phyloP scores from a whole-genome alignment of 768 basidiomycete species.

The Suillus lakei region DNA sequence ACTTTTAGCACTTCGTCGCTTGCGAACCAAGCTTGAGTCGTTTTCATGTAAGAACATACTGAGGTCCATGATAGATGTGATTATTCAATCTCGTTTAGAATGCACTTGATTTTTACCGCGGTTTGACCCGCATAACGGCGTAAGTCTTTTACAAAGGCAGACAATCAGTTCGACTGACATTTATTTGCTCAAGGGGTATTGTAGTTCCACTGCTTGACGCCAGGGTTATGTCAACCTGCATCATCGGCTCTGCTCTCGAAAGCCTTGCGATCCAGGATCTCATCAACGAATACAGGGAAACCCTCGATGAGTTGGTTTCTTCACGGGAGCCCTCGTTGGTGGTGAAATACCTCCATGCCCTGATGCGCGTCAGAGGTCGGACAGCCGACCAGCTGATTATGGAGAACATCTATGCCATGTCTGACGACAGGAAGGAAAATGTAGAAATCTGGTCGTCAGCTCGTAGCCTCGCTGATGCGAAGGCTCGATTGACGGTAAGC shows the following conservation, averaged over 20 bases:
- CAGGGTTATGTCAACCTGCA: slow-evolving; percentile 4
- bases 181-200: background rate
- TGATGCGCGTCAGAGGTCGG: background rate
- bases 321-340: background rate
- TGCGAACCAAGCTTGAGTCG: slow-evolving; percentile 45
- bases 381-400: slow-evolving; percentile 7
- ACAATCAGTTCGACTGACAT: background rate
- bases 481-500: background rate
- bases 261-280: slow-evolving; percentile 3
- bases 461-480: slow-evolving; percentile 10
- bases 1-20: slow-evolving; percentile 55
- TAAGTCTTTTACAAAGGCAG: background rate
- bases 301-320: background rate
- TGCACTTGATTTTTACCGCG: slow-evolving; percentile 8
- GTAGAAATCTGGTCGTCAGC: slow-evolving; percentile 7
- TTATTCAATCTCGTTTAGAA: background rate
- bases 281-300: background rate
- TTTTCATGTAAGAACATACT: slow-evolving; percentile 8
- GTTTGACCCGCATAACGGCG: slow-evolving; percentile 9
- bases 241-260: slow-evolving; percentile 7
- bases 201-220: background rate
- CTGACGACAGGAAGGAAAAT: background rate
- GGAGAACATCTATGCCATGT: slow-evolving; percentile 3
- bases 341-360: slow-evolving; percentile 7
- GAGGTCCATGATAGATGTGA: background rate